Percentiles rank a stretch among this genome's conserved stretches.
These are phyloP conservation scores for Xylariaceae sp. DNA, from an alignment of 2,329 filamentous ascomycete genomes.

Conservation along the genomic window DNA sequence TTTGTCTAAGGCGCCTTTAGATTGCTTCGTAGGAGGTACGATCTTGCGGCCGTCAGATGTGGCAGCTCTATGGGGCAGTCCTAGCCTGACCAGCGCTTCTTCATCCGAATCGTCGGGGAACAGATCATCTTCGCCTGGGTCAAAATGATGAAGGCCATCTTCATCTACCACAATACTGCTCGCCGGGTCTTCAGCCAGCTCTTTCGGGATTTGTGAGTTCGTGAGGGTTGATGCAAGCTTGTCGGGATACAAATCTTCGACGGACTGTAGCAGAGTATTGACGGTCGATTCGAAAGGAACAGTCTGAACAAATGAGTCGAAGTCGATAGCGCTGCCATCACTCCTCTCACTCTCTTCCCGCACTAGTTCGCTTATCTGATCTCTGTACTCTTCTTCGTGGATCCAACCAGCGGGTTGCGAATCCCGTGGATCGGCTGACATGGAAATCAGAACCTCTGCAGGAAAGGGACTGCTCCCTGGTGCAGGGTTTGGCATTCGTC, in stretches of 20 bases:
- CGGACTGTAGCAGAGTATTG: slow-evolving; percentile 76
- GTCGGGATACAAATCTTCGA: slow-evolving; percentile 79
- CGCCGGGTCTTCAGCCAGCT: slow-evolving; percentile 29
- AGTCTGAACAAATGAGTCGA: slow-evolving; percentile 62
- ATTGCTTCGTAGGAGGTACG: neutral
- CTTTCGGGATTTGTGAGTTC: slow-evolving; percentile 28
- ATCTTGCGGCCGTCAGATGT: neutral
- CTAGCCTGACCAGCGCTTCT: slow-evolving; percentile 30
- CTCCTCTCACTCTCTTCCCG: slow-evolving; percentile 56
- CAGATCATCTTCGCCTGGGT: slow-evolving; percentile 46
- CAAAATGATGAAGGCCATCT: slow-evolving; percentile 44
- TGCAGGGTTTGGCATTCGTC: slow-evolving; percentile 60
- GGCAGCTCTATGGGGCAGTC: slow-evolving; percentile 8
- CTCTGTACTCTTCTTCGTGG: slow-evolving; percentile 78
- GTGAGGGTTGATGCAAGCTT: slow-evolving; percentile 53
- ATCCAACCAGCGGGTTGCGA: slow-evolving; percentile 80
- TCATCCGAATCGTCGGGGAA: slow-evolving; percentile 53
- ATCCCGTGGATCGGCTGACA: slow-evolving; percentile 78
- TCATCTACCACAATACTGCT: slow-evolving; percentile 63
- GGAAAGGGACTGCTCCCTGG: slow-evolving; percentile 73
- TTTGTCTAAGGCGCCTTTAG: too few relatives aligned
- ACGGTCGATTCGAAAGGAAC: slow-evolving; percentile 53
- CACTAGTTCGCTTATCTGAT: slow-evolving; percentile 61
- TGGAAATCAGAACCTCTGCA: slow-evolving; percentile 75
- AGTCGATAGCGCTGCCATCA: slow-evolving; percentile 45